These are phyloP conservation scores for Oryza glaberrima DNA, from an alignment of 176 grass and related monocot genomes.

Conservation along the genomic window DNA sequence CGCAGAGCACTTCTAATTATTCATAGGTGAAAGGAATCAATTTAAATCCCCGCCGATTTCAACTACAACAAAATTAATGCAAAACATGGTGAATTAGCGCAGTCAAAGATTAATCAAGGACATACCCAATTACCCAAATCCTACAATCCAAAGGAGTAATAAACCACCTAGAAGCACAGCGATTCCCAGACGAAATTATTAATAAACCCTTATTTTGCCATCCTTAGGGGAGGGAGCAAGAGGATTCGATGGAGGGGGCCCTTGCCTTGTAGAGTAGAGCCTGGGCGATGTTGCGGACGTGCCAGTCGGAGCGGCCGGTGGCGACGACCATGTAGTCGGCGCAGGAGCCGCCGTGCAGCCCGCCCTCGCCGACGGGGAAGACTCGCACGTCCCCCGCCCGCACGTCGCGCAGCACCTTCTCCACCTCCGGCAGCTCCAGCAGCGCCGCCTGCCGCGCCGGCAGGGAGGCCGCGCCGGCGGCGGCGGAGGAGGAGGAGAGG, in stretches of 20 bases:
- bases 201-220: not conserved
- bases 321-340: conserved; percentile 95
- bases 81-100: not conserved
- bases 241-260: not conserved
- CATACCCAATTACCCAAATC: not conserved
- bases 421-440: conserved; percentile 77
- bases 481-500: conserved; percentile 17
- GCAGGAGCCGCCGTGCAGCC: conserved; percentile 58
- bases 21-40: not conserved
- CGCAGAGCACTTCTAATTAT: not conserved
- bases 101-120: not conserved
- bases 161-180: not conserved
- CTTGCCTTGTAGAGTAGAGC: conserved; percentile 90
- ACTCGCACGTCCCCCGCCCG: conserved; percentile 82
- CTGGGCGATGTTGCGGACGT: conserved; percentile 96
- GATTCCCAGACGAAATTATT: not conserved
- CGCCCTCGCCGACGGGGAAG: conserved; percentile 74
- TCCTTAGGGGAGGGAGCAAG: not conserved
- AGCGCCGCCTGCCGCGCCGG: conserved; percentile 23
- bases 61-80: not conserved
- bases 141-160: not conserved
- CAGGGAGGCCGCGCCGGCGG: conserved; percentile 3
- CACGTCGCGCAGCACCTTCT: conserved; percentile 87
- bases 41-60: not conserved
- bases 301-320: conserved; percentile 81